phyloP scores from a whole-genome alignment of 163 green algal species.

The Chlorella variabilis region DNA sequence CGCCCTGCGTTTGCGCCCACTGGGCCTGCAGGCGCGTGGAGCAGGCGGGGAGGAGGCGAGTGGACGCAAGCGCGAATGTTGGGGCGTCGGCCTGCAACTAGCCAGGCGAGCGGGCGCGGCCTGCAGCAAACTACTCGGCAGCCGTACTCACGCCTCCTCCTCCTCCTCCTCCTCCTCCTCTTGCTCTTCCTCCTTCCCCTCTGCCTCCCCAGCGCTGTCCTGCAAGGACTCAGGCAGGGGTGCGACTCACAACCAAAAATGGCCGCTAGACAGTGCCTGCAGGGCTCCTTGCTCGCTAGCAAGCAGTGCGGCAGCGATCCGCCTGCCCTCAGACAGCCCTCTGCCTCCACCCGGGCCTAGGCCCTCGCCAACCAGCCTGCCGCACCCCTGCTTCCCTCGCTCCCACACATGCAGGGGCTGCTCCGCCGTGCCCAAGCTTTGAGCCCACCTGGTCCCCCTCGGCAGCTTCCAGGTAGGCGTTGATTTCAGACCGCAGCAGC shows the following conservation, averaged over 20 bases:
- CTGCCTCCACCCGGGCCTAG: too few relatives aligned
- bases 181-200: background rate
- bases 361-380: too few relatives aligned
- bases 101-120: too few relatives aligned
- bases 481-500: slow-evolving; percentile 38
- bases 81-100: too few relatives aligned
- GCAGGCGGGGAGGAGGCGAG: too few relatives aligned
- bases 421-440: too few relatives aligned
- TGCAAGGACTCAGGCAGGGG: background rate
- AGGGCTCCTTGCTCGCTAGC: too few relatives aligned
- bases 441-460: background rate
- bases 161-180: slow-evolving; percentile 13
- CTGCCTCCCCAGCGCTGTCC: background rate
- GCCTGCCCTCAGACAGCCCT: too few relatives aligned
- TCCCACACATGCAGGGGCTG: background rate
- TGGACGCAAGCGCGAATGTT: background rate
- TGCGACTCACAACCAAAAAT: too few relatives aligned
- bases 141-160: background rate
- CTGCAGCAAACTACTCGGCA: too few relatives aligned
- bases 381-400: background rate
- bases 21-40: background rate
- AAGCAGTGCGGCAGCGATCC: too few relatives aligned
- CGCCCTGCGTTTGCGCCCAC: slow-evolving; percentile 10
- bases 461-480: slow-evolving; percentile 27
- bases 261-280: too few relatives aligned